phyloP scores from a whole-genome alignment of 176 grass and related monocot species.

The Olyra latifolia region DNA sequence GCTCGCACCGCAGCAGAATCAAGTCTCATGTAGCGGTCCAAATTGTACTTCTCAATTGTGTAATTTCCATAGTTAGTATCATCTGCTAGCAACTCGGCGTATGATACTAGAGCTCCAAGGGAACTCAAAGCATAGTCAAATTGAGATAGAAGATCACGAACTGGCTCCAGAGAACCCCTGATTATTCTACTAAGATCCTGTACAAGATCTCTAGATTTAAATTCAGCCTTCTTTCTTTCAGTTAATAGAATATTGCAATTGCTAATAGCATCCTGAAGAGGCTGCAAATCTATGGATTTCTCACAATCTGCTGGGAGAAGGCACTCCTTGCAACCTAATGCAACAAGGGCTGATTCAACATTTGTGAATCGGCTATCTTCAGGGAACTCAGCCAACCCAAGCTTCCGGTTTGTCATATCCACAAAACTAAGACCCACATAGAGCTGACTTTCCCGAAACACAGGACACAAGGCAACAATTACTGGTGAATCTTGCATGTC shows the following conservation, averaged over 20 bases:
- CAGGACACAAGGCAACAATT: slow-evolving; percentile 72
- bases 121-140: slow-evolving; percentile 83
- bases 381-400: slow-evolving; percentile 84
- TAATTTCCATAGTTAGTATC: slow-evolving; percentile 84
- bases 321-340: slow-evolving; percentile 94
- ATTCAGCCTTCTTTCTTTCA: slow-evolving; percentile 83
- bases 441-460: slow-evolving; percentile 67
- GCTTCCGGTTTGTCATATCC: slow-evolving; percentile 82
- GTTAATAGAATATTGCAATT: slow-evolving; percentile 81
- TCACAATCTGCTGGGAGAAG: slow-evolving; percentile 76
- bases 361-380: slow-evolving; percentile 95
- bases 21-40: slow-evolving; percentile 83
- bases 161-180: slow-evolving; percentile 84
- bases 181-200: slow-evolving; percentile 94
- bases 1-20: slow-evolving; percentile 91
- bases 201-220: slow-evolving; percentile 82
- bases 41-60: slow-evolving; percentile 84
- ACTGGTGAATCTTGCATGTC: slow-evolving; percentile 95
- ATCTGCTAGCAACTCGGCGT: slow-evolving; percentile 85
- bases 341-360: slow-evolving; percentile 83
- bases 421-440: slow-evolving; percentile 86
- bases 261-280: slow-evolving; percentile 64
- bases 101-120: slow-evolving; percentile 76
- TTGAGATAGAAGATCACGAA: slow-evolving; percentile 80
- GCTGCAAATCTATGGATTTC: slow-evolving; percentile 71